A percentile compares a stretch with the other conserved stretches of the same genome.
Evolutionary conservation across 768 basidiomycete species (phyloP).

Genomic region (Rhizopogon vesiculosus): DNA sequence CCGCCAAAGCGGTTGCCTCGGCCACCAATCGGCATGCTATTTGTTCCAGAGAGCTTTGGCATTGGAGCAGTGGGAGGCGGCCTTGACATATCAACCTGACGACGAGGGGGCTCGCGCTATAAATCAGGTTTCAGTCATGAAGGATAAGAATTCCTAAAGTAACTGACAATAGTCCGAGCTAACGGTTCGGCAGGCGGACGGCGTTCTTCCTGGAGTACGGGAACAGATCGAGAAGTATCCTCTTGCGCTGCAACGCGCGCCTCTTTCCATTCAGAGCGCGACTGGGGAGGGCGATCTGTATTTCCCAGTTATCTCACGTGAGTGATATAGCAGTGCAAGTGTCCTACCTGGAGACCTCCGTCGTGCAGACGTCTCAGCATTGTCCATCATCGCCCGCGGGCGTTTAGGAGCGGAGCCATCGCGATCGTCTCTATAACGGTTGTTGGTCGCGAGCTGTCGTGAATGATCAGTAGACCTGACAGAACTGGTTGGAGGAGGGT

Average conservation of each 20-base stretch:
- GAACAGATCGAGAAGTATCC: slow-evolving; percentile 9
- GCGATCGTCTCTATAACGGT: slow-evolving; percentile 8
- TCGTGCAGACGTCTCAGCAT: slow-evolving; percentile 6
- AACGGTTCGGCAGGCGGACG: slow-evolving; percentile 11
- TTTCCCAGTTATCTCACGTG: neutral
- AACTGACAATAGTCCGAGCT: slow-evolving; percentile 12
- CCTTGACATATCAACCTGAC: slow-evolving; percentile 9
- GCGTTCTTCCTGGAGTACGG: slow-evolving; percentile 11
- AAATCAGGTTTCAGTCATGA: neutral
- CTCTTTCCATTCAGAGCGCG: neutral
- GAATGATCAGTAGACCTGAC: slow-evolving; percentile 15
- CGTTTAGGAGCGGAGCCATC: slow-evolving; percentile 27
- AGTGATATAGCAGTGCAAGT: neutral
- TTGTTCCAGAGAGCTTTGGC: slow-evolving; percentile 26
- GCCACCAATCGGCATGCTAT: slow-evolving; percentile 26
- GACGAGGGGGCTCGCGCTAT: slow-evolving; percentile 18
- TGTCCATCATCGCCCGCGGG: slow-evolving; percentile 32
- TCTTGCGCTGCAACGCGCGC: slow-evolving; percentile 5
- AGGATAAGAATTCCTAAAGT: neutral
- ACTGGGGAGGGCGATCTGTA: neutral
- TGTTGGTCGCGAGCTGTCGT: slow-evolving; percentile 14
- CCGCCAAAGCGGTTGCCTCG: slow-evolving; percentile 17
- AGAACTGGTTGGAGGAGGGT: slow-evolving; percentile 5
- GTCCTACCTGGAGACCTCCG: neutral
- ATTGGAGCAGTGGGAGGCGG: slow-evolving; percentile 11